Conservation (phyloP, 2,329 filamentous ascomycete genomes). For the Eutypella sp. region DNA sequence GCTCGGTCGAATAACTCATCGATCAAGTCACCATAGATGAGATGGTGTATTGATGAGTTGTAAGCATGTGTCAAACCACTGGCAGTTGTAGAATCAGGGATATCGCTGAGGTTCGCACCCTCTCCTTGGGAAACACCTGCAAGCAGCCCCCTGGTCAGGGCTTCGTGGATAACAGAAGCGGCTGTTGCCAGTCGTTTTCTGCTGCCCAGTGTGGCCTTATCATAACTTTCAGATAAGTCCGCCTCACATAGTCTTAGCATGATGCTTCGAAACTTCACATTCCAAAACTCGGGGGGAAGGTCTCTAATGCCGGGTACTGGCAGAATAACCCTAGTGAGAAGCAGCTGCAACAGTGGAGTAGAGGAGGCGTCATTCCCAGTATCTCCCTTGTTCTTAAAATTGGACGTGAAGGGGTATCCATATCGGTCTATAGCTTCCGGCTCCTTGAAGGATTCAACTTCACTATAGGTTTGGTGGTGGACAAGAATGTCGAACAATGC, state of each 20-base stretch:
- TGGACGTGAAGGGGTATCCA: constrained; percentile 60
- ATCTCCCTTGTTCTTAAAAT: constrained; percentile 16
- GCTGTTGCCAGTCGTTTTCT: constrained; percentile 72
- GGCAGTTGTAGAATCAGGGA: constrained; percentile 56
- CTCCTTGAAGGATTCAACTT: constrained; percentile 68
- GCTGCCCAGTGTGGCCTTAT: constrained; percentile 69
- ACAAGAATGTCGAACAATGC: constrained; percentile 57
- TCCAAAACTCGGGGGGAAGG: constrained; percentile 62
- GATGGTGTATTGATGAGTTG: constrained; percentile 59
- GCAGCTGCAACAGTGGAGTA: constrained; percentile 62
- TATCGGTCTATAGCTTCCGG: constrained; percentile 60
- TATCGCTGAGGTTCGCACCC: constrained; percentile 18
- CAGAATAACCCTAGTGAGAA: constrained; percentile 61
- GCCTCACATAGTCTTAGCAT: constrained; percentile 59
- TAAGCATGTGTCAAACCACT: constrained; percentile 60
- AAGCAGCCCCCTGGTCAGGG: constrained; percentile 60
- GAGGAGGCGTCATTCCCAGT: constrained; percentile 35
- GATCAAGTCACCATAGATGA: constrained; percentile 64
- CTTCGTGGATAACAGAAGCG: constrained; percentile 64
- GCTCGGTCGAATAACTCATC: constrained; percentile 61
- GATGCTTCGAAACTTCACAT: constrained; percentile 53
- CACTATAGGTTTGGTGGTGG: constrained; percentile 56
- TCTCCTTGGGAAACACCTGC: constrained; percentile 47
- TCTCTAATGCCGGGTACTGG: constrained; percentile 61
- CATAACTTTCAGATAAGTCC: constrained; percentile 75